phyloP scores from a whole-genome alignment of 768 basidiomycete genomes.

The Mycena metata region DNA sequence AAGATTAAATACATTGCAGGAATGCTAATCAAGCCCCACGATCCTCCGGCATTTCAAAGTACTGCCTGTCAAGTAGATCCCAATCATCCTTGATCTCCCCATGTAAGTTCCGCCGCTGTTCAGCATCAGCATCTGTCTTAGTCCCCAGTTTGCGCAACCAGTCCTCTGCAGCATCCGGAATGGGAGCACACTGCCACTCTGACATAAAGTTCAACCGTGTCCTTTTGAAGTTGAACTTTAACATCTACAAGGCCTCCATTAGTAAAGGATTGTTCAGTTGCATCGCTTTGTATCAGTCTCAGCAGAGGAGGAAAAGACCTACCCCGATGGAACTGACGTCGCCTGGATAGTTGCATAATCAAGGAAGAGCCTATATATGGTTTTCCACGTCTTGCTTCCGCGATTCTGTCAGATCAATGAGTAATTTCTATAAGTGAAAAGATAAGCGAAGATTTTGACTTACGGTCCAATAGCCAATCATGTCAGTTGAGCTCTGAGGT shows the following conservation, averaged over 20 bases:
- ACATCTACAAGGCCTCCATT: constrained; percentile 5
- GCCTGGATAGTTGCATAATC: constrained; percentile 2
- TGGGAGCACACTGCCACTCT: constrained; percentile 3
- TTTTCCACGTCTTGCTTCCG: constrained; percentile 4
- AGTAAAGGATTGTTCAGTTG: neutral
- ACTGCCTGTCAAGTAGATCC: constrained; percentile 7
- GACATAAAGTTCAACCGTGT: constrained; percentile 4
- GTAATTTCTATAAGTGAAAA: neutral
- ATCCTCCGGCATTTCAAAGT: constrained; percentile 5
- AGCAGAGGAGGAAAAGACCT: constrained; percentile 4
- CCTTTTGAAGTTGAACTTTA: neutral
- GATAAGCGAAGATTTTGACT: constrained; percentile 3
- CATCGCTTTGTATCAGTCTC: constrained; percentile 1
- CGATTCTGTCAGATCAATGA: constrained; percentile 2
- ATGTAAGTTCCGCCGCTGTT: neutral
- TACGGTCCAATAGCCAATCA: neutral
- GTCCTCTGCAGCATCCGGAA: constrained; percentile 1
- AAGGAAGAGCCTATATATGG: constrained; percentile 4
- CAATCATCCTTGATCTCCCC: constrained; percentile 3
- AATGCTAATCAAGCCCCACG: constrained; percentile 3
- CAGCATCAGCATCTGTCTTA: neutral
- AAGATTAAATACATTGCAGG: neutral
- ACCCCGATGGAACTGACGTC: neutral
- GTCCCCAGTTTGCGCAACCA: constrained; percentile 7
- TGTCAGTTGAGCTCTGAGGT: neutral